These are phyloP conservation scores for Aspergillus cejpii DNA, from an alignment of 2,329 filamentous ascomycete genomes.

Conservation along the genomic window DNA sequence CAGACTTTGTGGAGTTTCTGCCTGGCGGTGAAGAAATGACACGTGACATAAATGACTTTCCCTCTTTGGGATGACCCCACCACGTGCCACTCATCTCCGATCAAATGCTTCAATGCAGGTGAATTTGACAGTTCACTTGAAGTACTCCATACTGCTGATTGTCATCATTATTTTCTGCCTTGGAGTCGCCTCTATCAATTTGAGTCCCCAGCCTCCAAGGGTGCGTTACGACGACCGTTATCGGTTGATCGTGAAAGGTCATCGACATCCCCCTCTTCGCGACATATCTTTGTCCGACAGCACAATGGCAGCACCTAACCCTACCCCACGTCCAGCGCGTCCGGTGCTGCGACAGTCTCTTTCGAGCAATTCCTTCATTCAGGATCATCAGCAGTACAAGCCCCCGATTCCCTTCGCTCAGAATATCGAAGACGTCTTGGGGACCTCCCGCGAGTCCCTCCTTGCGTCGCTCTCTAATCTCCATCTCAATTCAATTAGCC, in stretches of 20 bases:
- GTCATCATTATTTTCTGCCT: background rate
- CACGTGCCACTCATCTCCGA: background rate
- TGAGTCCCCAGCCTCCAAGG: background rate
- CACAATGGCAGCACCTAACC: conserved; percentile 28
- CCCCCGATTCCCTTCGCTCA: conserved; percentile 30
- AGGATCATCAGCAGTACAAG: conserved; percentile 46
- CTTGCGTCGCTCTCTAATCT: conserved; percentile 22
- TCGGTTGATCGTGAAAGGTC: background rate
- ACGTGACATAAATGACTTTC: background rate
- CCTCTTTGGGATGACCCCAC: background rate
- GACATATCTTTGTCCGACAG: background rate
- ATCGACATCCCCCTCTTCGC: background rate
- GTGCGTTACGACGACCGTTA: background rate
- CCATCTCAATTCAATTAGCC: conserved; percentile 33
- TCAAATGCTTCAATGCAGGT: background rate
- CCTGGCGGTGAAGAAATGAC: background rate
- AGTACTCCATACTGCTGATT: background rate
- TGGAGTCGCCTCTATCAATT: background rate
- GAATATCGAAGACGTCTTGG: conserved; percentile 35
- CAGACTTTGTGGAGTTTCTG: background rate
- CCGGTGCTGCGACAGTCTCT: conserved; percentile 41
- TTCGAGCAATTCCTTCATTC: conserved; percentile 41
- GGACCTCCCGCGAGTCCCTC: conserved; percentile 21
- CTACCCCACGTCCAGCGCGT: conserved; percentile 30
- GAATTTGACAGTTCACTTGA: background rate